Base-by-base conservation (phyloP, 495 filamentous ascomycete genomes). In the Coniosporium apollinis region DNA sequence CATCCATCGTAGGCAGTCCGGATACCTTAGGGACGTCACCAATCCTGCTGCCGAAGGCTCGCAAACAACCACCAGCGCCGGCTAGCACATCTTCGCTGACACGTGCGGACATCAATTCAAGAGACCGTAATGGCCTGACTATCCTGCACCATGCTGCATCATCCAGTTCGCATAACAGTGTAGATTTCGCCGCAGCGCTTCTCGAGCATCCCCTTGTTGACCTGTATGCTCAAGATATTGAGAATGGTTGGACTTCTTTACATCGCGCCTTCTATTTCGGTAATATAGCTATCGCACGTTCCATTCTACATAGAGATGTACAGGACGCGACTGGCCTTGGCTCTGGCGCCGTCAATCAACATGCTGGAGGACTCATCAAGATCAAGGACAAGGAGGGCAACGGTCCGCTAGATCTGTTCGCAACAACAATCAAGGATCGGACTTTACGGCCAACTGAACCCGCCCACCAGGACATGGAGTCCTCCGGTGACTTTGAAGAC, bases 221-320 rank as follows among this genome's bases (percentile, higher is more conserved):
- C 58, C 66, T 96, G 9, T 82, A 91, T 44, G 55, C 64, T 11
- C 83, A 91, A 42, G 89, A 97, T 54, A 61, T 66, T 26, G 89
- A 97, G 54, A 94, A 77, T 54, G 91, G 87, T 15, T 97, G 89
- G 89, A 96, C 91, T 34, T 74, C 85, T 14, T 61, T 97, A 29
- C 89, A 97, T 47, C 72, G 89, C 45, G 83, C 91, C 7, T 62
- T 97, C 32, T 97, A 96, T 48, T 76, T 79, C 46, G 91, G 91
- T 14, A 96, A 94, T 51, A 74, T 85, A 33, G 76, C 82, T 9
- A 75, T 92, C 39, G 86, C 91, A 1, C 68, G 79, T 31, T 65
- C 75, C 9, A 70, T 96, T 28, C 69, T 97, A 41, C 65, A 72
- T 29, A 74, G 78, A 22, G 86, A 93, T 50, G 62, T 66, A 20